Conservation (phyloP, 2,329 filamentous ascomycete species). For the Moelleriella libera region DNA sequence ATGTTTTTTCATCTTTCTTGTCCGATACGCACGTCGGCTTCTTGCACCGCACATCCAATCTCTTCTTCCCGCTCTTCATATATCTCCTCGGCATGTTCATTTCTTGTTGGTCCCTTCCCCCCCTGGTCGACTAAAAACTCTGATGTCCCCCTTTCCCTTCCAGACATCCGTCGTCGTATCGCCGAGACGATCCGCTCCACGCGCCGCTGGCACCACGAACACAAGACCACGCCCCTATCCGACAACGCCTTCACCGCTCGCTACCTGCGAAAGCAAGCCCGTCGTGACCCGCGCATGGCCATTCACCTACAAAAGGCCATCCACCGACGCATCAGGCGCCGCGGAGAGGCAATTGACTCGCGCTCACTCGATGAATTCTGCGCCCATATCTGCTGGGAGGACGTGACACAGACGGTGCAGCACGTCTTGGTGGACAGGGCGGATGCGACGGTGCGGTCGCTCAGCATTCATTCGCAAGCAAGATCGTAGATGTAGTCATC, state of each 20-base stretch:
- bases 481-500: neutral
- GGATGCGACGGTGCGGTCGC: constrained; percentile 7
- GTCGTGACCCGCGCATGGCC: constrained; percentile 18
- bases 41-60: no score
- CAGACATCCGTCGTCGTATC: constrained; percentile 11
- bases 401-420: constrained; percentile 18
- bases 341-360: neutral
- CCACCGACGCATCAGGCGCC: constrained; percentile 10
- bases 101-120: no score
- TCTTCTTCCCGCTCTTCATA: no score
- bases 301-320: constrained; percentile 18
- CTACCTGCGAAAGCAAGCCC: constrained; percentile 21
- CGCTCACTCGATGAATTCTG: constrained; percentile 19
- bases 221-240: constrained; percentile 16
- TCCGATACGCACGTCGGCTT: no score
- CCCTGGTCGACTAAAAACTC: no score
- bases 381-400: constrained; percentile 15
- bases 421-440: constrained; percentile 14
- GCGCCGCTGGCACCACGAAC: constrained; percentile 23
- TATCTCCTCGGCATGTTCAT: no score
- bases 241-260: constrained; percentile 16
- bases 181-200: constrained; percentile 21
- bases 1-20: no score
- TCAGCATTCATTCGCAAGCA: constrained; percentile 3
- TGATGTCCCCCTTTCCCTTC: no score